Evolutionary conservation across 352 stramenopile genomes (phyloP), one percentile per base, ranked within the genome.

Genomic region (Phytophthora citrophthora): DNA sequence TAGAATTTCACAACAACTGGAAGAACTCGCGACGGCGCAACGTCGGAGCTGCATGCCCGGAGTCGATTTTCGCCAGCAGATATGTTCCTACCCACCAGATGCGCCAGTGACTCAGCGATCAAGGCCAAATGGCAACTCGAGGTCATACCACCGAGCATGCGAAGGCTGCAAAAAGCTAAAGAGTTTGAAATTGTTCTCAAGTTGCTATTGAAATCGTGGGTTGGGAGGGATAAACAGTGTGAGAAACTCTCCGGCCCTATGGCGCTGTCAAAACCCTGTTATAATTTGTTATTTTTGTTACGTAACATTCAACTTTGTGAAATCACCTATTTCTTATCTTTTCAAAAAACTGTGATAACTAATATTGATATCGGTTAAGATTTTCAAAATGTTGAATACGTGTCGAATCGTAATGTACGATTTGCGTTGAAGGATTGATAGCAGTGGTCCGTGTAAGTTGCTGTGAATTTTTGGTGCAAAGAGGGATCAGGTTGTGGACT

Each of bases 391-490:
- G 44, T 47, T 61, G 13, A 8, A 40, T 40, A 32, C 23, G 27
- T 46, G 57, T 72, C 32, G 20, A 41, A 47, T 69, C 38, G 59
- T 62, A 20, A 34, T 34, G 26, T 46, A 36, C 68, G 54, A 70
- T 69, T 58, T 46, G 61, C 47, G 44, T 63, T 47, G 12, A 13
- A 23, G 9, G 16, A 31, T 57, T 71, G 61, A 68, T 54, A 68
- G 50, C 52, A 71, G 61, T 67, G 54, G 60, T 43, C 27, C 29
- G 10, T 20, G 44, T 49, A 62, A 40, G 26, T 66, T 54, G 32
- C 9, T 20, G 39, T 60, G 43, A 57, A 51, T 59, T 64, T 59
- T 68, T 64, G 63, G 64, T 62, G 64, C 57, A 68, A 51, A 63
- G 51, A 24, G 57, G 61, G 64, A 49, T 67, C 31, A 65, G 55